These are phyloP conservation scores for Ceratobasidium sp. DNA, from an alignment of 1,284 basidiomycete species.

Conservation along the genomic window DNA sequence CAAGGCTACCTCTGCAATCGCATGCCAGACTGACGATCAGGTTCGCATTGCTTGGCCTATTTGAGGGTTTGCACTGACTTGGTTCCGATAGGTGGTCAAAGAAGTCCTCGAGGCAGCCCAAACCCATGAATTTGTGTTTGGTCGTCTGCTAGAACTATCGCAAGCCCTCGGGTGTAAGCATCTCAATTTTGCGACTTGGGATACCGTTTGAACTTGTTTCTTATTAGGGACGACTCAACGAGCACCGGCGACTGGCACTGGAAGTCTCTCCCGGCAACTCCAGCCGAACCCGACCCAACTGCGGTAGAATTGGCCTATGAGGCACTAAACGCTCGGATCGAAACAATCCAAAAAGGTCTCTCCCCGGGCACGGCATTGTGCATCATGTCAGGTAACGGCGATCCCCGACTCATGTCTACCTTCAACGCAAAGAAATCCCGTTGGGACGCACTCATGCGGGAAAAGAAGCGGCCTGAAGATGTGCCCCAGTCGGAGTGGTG, in stretches of 20 bases:
- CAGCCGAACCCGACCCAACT: slow-evolving; percentile 50
- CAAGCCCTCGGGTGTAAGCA: slow-evolving; percentile 74
- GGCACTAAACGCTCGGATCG: slow-evolving; percentile 66
- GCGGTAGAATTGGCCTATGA: slow-evolving; percentile 44
- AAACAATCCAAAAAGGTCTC: slow-evolving; percentile 67
- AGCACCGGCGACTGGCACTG: slow-evolving; percentile 42
- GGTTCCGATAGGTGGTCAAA: slow-evolving; percentile 57
- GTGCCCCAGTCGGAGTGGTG: slow-evolving; percentile 61
- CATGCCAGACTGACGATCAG: slow-evolving; percentile 77
- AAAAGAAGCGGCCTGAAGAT: slow-evolving; percentile 45
- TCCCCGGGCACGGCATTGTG: slow-evolving; percentile 81
- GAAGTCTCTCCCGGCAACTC: slow-evolving; percentile 46
- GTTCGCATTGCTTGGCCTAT: slow-evolving; percentile 44
- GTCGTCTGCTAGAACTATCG: slow-evolving; percentile 77
- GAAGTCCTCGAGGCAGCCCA: slow-evolving; percentile 66
- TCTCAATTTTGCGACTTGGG: not conserved
- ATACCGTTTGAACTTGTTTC: not conserved
- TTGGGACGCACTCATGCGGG: slow-evolving; percentile 74
- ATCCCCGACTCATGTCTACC: slow-evolving; percentile 77
- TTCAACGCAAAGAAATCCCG: slow-evolving; percentile 70
- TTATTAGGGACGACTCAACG: slow-evolving; percentile 43
- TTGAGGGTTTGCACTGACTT: not conserved
- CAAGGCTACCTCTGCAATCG: slow-evolving; percentile 76
- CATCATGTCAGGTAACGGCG: slow-evolving; percentile 84
- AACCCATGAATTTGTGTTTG: slow-evolving; percentile 81